Conservation (phyloP, 208 protist genomes). For the Trypanosoma vivax region DNA sequence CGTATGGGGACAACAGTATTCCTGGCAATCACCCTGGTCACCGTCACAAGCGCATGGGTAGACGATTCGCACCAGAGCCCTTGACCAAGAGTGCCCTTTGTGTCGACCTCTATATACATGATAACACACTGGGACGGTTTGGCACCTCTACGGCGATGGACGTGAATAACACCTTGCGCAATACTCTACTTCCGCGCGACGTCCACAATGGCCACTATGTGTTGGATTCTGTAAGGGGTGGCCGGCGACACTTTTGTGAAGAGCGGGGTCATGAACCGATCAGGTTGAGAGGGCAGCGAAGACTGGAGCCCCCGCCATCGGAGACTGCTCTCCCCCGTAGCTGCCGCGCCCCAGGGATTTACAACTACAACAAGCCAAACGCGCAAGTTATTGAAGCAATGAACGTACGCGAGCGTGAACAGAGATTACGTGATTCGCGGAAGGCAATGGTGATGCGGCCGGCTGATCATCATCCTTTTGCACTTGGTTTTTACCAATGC, state of each 20-base stretch:
- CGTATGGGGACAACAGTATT: conserved; percentile 58
- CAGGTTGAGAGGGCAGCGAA: conserved; percentile 20
- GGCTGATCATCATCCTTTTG: conserved; percentile 37
- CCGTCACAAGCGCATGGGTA: conserved; percentile 27
- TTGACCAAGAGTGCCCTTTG: conserved; percentile 35
- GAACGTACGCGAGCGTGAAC: background rate
- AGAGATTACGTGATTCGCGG: background rate
- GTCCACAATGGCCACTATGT: conserved; percentile 34
- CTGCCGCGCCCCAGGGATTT: conserved; percentile 1
- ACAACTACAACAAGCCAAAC: background rate
- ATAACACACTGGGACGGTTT: conserved; percentile 3
- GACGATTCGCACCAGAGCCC: conserved; percentile 36
- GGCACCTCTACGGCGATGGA: background rate
- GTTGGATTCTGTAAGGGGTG: conserved; percentile 51
- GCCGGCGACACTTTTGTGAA: conserved; percentile 69
- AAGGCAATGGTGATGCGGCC: conserved; percentile 46
- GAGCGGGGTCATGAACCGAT: conserved; percentile 21
- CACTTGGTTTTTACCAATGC: conserved; percentile 52
- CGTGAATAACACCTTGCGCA: conserved; percentile 5
- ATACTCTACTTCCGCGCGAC: conserved; percentile 8
- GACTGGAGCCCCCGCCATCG: background rate
- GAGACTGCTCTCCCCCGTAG: background rate
- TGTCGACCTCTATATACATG: conserved; percentile 31
- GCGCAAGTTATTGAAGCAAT: background rate
- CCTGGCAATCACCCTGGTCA: conserved; percentile 61